Evolutionary conservation across 768 basidiomycete species (phyloP).

Genomic region (Xerocomus potaroensis): DNA sequence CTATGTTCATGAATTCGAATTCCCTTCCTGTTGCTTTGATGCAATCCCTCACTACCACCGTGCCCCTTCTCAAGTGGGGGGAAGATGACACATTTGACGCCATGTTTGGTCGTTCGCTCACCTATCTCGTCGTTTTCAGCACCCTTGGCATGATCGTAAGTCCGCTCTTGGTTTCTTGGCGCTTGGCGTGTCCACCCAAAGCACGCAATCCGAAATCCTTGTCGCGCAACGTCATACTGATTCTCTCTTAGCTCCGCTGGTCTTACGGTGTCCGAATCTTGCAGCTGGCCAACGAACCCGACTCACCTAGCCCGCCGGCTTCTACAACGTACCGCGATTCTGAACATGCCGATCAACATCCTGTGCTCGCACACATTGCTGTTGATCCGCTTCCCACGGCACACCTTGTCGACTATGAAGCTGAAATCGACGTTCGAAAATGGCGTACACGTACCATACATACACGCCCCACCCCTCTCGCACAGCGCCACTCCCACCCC

Average conservation of each 20-base stretch:
- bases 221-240: neutral
- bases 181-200: neutral
- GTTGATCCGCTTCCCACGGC: neutral
- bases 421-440: neutral
- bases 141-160: constrained; percentile 93
- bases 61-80: constrained; percentile 80
- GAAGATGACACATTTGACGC: constrained; percentile 74
- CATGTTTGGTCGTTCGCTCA: constrained; percentile 89
- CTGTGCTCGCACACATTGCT: neutral
- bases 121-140: constrained; percentile 88
- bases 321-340: constrained; percentile 8
- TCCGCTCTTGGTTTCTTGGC: constrained; percentile 12
- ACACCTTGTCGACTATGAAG: constrained; percentile 10
- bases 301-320: neutral
- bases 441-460: neutral
- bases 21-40: constrained; percentile 93
- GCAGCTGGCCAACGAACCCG: constrained; percentile 40
- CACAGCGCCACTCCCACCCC: neutral
- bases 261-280: constrained; percentile 87
- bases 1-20: constrained; percentile 94
- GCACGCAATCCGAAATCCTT: neutral
- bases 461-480: neutral
- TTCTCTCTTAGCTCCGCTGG: constrained; percentile 70
- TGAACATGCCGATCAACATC: constrained; percentile 1
- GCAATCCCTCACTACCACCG: constrained; percentile 82